These are phyloP conservation scores for Leccinum fallax DNA, from an alignment of 1,284 basidiomycete species.

Conservation along the genomic window DNA sequence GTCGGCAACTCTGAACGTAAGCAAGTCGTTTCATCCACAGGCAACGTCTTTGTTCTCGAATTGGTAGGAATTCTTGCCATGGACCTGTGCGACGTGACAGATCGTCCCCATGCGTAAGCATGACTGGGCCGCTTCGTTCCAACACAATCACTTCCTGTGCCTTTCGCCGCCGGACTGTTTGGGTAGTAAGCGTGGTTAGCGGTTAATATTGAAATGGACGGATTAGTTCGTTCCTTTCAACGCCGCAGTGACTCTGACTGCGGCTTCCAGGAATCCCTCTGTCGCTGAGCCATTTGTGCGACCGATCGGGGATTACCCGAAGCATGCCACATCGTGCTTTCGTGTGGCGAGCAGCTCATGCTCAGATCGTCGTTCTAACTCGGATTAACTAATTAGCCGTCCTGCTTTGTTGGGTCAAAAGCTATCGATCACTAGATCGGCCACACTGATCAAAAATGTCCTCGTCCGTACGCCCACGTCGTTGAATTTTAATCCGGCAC, in stretches of 20 bases:
- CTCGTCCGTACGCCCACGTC: neutral
- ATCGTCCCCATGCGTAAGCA: neutral
- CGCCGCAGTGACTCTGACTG: neutral
- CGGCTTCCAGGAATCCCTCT: neutral
- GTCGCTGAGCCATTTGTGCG: neutral
- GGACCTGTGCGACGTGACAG: neutral
- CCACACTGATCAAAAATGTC: neutral
- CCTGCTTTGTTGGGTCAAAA: neutral
- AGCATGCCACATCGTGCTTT: neutral
- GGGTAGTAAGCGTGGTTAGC: neutral
- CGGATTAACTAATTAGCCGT: conserved; percentile 1
- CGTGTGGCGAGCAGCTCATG: neutral
- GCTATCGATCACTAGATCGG: neutral
- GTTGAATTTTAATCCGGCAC: neutral
- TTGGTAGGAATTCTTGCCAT: neutral
- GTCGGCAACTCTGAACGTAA: neutral
- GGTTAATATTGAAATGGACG: neutral
- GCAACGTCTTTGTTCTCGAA: conserved; percentile 1
- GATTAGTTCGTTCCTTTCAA: neutral
- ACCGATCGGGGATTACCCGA: neutral
- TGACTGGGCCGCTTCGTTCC: neutral
- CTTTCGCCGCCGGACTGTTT: neutral
- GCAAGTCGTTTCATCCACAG: neutral
- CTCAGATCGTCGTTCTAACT: neutral
- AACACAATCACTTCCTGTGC: neutral